phyloP scores from a whole-genome alignment of 2,329 filamentous ascomycete genomes.

The Colletotrichum lupini region DNA sequence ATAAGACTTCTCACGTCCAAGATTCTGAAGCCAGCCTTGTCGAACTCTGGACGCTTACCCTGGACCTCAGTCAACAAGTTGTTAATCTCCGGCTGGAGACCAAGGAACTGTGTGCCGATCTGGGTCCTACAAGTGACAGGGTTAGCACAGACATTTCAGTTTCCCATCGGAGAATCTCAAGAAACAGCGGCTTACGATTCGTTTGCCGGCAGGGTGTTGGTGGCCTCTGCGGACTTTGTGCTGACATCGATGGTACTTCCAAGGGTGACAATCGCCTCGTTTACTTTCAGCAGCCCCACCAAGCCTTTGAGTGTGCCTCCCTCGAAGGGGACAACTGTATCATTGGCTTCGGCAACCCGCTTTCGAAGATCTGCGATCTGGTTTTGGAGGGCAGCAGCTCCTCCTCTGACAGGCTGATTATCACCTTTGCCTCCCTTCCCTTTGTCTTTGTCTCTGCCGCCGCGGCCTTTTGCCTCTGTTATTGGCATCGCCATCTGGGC shows the following conservation, averaged over 20 bases:
- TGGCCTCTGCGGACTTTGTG: constrained; percentile 10
- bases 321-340: constrained; percentile 20
- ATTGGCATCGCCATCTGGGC: constrained; percentile 12
- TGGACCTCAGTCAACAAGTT: constrained; percentile 9
- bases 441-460: not conserved
- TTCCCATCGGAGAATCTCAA: not conserved
- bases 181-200: constrained; percentile 13
- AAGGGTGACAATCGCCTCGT: constrained; percentile 20
- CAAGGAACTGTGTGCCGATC: constrained; percentile 9
- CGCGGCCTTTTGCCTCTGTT: not conserved
- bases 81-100: constrained; percentile 20
- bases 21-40: constrained; percentile 31
- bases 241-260: constrained; percentile 6
- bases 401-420: constrained; percentile 2
- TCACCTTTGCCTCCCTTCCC: constrained; percentile 15
- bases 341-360: constrained; percentile 14
- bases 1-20: constrained; percentile 29
- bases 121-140: not conserved
- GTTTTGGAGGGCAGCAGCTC: not conserved
- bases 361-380: constrained; percentile 11
- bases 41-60: constrained; percentile 22
- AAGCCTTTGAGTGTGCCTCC: constrained; percentile 16
- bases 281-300: constrained; percentile 27
- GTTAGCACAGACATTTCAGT: not conserved
- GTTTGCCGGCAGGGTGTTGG: not conserved